A percentile compares a stretch with the other conserved stretches of the same genome.
phyloP scores from a whole-genome alignment of 1,139 yeast genomes.

The Hansenula lynferdii region DNA sequence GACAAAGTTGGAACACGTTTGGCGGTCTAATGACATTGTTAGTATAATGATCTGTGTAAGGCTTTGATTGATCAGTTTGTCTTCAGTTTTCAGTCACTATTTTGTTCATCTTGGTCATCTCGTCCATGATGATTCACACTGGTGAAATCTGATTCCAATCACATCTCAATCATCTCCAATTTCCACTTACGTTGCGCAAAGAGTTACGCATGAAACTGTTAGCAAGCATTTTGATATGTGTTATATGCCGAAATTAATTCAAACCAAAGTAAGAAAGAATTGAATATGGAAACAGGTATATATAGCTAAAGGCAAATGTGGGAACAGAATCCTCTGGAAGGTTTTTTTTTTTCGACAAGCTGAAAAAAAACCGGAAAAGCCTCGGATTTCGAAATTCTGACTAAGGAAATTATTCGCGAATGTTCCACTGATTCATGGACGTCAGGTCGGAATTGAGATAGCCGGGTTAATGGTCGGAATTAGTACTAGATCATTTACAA shows the following conservation, averaged over 20 bases:
- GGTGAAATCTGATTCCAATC: background rate
- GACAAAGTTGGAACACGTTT: constrained; percentile 41
- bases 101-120: background rate
- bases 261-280: background rate
- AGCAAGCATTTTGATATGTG: constrained; percentile 18
- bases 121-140: background rate
- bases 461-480: background rate
- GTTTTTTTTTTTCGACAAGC: constrained; percentile 1
- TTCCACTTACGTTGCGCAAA: constrained; percentile 22
- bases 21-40: constrained; percentile 19
- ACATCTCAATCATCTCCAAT: background rate
- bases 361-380: background rate
- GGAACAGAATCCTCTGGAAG: constrained; percentile 5
- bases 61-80: too few species aligned
- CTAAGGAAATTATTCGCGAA: background rate
- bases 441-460: background rate
- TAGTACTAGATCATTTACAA: too few species aligned
- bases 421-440: too few species aligned
- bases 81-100: too few species aligned
- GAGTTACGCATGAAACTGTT: constrained; percentile 19
- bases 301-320: constrained; percentile 2
- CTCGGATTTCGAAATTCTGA: background rate
- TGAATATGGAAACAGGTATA: background rate
- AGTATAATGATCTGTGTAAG: constrained; percentile 8
- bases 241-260: background rate